Base-by-base conservation (phyloP, 1,284 basidiomycete genomes). In the Rhodotorula sp. region DNA sequence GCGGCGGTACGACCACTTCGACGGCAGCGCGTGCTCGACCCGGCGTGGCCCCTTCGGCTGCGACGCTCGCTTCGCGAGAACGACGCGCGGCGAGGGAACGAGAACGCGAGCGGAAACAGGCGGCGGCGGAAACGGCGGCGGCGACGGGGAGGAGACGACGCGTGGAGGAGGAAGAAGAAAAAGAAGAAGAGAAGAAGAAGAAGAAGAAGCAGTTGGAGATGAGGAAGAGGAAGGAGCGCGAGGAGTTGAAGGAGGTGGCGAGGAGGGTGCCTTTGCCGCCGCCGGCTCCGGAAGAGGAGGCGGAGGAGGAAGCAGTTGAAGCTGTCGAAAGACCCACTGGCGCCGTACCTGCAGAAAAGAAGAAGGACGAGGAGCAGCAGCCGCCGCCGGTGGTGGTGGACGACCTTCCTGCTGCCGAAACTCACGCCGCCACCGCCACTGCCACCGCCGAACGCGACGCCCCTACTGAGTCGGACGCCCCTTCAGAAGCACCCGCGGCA, bases 21-120 rank as follows among this genome's bases (percentile, higher is more conserved):
- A n/a, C 64, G 3, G 31, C 56, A 6, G 6, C 56, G 3, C 58
- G 58, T 14, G 56, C 39, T 12, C 52, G 56, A 8, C 54, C 18
- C 15, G 46, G 46, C 10, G 39, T 43, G 10, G 47, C 54, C 6
- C 56, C 60, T 2, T 62, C 61, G 3, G 62, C 67, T 1, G 58
- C 66, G 20, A 58, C 66, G 4, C 49, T 63, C 15, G 70, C 63
- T 1, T 59, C 66, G 15, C 23, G 68, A 10, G 68, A 66, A 47
- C 20, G 68, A 15, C 47, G 64, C 5, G 64, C 62, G 15, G 54
- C 56, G 23, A 7, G 64, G 5, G 64, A 51, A 34, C n/a, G 29
- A n/a, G 62, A 60, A 43, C 26, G 48, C 34, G 62, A 57, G n/a
- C 31, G 26, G 15, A 21, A 56, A 31, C 26, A 16, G 26, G 54